Base-by-base conservation (phyloP, 2,329 filamentous ascomycete species). In the Spiromastix sp. region DNA sequence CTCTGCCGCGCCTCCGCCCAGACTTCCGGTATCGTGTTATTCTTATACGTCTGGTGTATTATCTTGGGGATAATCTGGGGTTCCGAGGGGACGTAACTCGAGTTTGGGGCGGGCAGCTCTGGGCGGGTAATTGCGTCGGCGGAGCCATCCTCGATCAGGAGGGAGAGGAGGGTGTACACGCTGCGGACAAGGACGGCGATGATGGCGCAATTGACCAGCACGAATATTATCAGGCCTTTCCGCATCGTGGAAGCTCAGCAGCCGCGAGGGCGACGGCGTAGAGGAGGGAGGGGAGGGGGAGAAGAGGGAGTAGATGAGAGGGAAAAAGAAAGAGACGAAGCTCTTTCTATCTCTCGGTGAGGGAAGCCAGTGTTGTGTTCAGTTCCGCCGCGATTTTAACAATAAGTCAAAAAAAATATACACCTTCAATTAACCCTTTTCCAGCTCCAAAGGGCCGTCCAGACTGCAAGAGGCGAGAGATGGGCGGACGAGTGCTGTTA, bases 41-140 rank as follows among this genome's bases (percentile, higher is more conserved):
- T 84, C 49, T 74, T 74, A 58, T 83, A 84, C 7, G 80, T 84
- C 55, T 85, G 80, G 61, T 85, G 80, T 38, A 85, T 81, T 51
- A 85, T 84, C 59, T 81, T 82, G 31, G 80, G 80, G 32, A 85
- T 82, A 44, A 82, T 55, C 46, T 77, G 74, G 7, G 70, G 68
- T 30, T 64, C 63, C 31, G 67, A 64, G 42, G 71, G 70, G 45
- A 73, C 71, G 44, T 72, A 49, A 42, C 69, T 72, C 3, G 74
- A 75, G 49, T 78, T 76, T 11, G 75, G 74, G 6, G 74, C 71
- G 10, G 77, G 78, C 28, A 84, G 68, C 47, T 84, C 79, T 34
- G 72, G 68, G 44, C 69, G 69, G 43, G 71, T 70, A 39, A 85
- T 84, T 36, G 75, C 74, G 60, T 83, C 78, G 42, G 69, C 67